These are phyloP conservation scores for Mollisiaceae sp. DNA, from an alignment of 2,329 filamentous ascomycete species.

Conservation along the genomic window DNA sequence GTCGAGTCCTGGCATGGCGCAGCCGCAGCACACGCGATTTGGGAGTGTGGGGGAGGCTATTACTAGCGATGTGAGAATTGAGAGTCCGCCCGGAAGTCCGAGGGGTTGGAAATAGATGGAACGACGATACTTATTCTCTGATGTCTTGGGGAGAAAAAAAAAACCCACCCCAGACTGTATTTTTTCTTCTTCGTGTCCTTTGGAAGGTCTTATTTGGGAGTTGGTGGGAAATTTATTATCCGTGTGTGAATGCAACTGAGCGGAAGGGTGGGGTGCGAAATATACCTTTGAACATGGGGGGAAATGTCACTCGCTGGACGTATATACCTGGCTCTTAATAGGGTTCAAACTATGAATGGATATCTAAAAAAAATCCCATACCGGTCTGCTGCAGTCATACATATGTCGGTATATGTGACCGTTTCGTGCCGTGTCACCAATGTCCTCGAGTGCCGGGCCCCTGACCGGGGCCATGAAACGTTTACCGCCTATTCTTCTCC, in stretches of 20 bases:
- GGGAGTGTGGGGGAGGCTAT: constrained; percentile 40
- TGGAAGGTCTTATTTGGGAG: constrained; percentile 7
- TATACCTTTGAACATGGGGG: constrained; percentile 5
- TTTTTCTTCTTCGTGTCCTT: constrained; percentile 11
- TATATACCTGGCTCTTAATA: constrained; percentile 31
- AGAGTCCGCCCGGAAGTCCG: constrained; percentile 42
- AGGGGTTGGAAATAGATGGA: constrained; percentile 34
- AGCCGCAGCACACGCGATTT: constrained; percentile 44
- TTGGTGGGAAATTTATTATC: constrained; percentile 4
- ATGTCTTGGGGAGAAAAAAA: background rate
- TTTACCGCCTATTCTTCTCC: too few relatives aligned
- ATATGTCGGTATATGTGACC: background rate
- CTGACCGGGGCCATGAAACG: too few relatives aligned
- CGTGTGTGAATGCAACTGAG: background rate
- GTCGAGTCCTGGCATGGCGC: constrained; percentile 52
- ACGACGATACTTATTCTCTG: background rate
- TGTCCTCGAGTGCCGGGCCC: background rate
- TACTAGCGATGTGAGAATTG: constrained; percentile 39
- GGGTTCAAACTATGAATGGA: constrained; percentile 22
- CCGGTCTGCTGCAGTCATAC: too few relatives aligned
- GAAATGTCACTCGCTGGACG: constrained; percentile 27
- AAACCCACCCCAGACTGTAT: background rate
- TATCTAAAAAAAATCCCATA: background rate
- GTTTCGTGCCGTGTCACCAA: background rate
- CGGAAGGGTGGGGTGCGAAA: constrained; percentile 9